Evolutionary conservation across 2,329 filamentous ascomycete genomes (phyloP).

Genomic region (Aspergillus sp.): DNA sequence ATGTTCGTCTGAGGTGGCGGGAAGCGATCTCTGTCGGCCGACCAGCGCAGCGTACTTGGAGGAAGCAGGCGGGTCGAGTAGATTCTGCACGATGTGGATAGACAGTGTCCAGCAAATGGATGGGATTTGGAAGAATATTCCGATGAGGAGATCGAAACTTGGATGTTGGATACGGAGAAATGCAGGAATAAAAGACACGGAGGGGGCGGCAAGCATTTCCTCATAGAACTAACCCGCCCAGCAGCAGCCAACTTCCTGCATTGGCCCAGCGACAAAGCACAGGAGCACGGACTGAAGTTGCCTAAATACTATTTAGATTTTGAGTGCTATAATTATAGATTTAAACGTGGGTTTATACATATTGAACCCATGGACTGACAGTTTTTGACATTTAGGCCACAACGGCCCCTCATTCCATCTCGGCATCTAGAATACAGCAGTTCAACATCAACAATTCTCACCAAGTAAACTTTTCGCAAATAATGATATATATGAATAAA

Average conservation of each 20-base stretch:
- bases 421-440: too few species aligned
- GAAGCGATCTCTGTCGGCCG: neutral
- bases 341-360: too few species aligned
- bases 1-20: conserved; percentile 4
- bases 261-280: too few species aligned
- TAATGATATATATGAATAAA: too few species aligned
- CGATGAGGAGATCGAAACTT: neutral
- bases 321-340: too few species aligned
- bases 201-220: neutral
- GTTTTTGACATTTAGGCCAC: too few species aligned
- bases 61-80: neutral
- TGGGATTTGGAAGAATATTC: neutral
- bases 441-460: too few species aligned
- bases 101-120: neutral
- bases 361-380: too few species aligned
- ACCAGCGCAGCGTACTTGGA: neutral
- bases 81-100: neutral
- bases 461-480: too few species aligned
- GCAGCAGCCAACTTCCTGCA: neutral
- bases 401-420: too few species aligned
- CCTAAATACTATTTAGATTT: too few species aligned
- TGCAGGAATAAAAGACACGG: neutral
- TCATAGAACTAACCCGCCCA: neutral
- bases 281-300: too few species aligned
- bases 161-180: neutral